These are phyloP conservation scores for Pseudogymnoascus sp. DNA, from an alignment of 2,329 filamentous ascomycete species.

Conservation along the genomic window DNA sequence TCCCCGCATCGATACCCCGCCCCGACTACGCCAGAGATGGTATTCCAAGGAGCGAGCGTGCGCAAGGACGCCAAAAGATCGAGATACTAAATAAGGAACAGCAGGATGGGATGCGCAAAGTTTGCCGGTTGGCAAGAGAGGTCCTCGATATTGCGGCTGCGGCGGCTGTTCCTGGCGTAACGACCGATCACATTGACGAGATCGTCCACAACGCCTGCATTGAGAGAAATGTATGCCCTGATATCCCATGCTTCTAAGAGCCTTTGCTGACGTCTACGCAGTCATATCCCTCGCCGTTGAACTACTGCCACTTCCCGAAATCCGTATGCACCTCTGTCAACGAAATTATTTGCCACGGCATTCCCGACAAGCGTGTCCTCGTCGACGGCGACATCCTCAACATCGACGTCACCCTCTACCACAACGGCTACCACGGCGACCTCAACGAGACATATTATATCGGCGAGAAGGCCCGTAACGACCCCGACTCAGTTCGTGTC, in stretches of 20 bases:
- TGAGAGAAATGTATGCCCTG: constrained; percentile 71
- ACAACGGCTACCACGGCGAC: constrained; percentile 91
- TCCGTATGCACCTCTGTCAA: constrained; percentile 95
- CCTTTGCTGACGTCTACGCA: constrained; percentile 33
- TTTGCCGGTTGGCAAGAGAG: constrained; percentile 79
- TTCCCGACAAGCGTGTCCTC: constrained; percentile 81
- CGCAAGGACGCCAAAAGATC: constrained; percentile 68
- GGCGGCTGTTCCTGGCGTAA: constrained; percentile 80
- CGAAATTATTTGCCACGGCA: constrained; percentile 97
- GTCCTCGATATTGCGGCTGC: constrained; percentile 86
- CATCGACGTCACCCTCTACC: constrained; percentile 90
- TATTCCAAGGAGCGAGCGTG: constrained; percentile 54
- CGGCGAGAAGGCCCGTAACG: constrained; percentile 73
- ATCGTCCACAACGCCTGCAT: constrained; percentile 91
- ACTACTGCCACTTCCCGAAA: constrained; percentile 95
- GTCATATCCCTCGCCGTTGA: constrained; percentile 91
- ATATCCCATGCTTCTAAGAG: not conserved
- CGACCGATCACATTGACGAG: constrained; percentile 91
- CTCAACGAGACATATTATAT: constrained; percentile 99
- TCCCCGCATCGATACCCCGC: constrained; percentile 72
- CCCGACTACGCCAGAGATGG: constrained; percentile 88
- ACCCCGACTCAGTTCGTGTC: constrained; percentile 81
- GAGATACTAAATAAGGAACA: constrained; percentile 72
- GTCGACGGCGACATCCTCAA: constrained; percentile 94
- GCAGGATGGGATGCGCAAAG: constrained; percentile 82